Base-by-base conservation (phyloP, 202 grass and related monocot species). In the Cymbopogon flexuosus region DNA sequence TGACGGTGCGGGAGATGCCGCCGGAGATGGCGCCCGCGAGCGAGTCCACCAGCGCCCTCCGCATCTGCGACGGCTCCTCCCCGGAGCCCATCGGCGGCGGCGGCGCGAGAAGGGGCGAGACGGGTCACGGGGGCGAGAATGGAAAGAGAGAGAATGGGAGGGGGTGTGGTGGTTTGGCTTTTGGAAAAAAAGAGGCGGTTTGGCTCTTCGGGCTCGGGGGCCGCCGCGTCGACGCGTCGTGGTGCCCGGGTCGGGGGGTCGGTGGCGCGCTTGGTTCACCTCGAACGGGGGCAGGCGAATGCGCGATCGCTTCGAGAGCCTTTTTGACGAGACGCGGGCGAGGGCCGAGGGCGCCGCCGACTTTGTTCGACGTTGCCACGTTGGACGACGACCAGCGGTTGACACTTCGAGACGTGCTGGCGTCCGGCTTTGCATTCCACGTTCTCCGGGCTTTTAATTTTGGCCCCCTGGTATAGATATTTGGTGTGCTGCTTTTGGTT, bases 1-100 rank as follows among this genome's bases (percentile, higher is more conserved):
- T 98, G 67, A 98, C 92, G 15, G 68, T 98, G 63, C 95, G 95
- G 27, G 90, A 91, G 86, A 95, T 91, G 71, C 88, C 95, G 23
- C 95, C 95, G n/a, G 95, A 86, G 81, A 98, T 86, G 61, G 92
- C 95, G 15, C 95, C 95, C 36, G 92, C 86, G 81, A 33, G 31
- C 2, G 31, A 39, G 84, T 95, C 90, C 36, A 98, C 84, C 80
- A 95, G 11, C 72, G 90, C 92, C 79, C 90, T 74, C 78, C 88
- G 88, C 81, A 90, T 21, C 88, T 89, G 90, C 79, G 88, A 90
- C 36, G 92, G 77, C 68, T 93, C 92, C 78, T 76, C 83, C 78
- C 63, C 49, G 2, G 82, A 62, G 10, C 61, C 79, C 87, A 89
- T 86, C 72, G 68, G 24, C 66, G 45, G 30, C 19, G 71, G 68